Evolutionary conservation across 305 asterid species (phyloP), one percentile per base, ranked within the genome.

Genomic region (Solanum hybrid): DNA sequence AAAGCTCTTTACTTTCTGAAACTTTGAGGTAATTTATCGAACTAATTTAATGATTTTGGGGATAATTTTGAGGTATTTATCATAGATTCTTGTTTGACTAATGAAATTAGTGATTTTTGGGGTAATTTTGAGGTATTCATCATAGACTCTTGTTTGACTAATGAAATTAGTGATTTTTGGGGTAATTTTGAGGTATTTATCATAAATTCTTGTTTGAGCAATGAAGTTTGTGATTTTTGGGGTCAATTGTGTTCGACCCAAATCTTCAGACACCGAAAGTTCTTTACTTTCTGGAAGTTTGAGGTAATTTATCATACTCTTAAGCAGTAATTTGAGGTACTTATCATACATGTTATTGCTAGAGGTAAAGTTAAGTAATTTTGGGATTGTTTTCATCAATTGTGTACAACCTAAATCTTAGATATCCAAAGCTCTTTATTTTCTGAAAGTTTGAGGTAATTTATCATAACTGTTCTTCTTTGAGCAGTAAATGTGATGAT

Each of bases 21-120:
- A 89, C 71, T 77, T 90, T 89, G 66, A 91, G 91, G 93, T 91
- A 87, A 35, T 6, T 72, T 86, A 1, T 72, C 17, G 5, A 46
- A 46, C 64, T 46, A 14, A 51, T 51, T 7, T 71, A 11, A 29
- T 71, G 32, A 71, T 60, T 60, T 56, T 56, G 22, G 69, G 69
- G 69, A 0, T 17, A 56, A 56, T 56, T 17, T 14, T 46, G 64
- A 46, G 64, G 24, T 56, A 56, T 56, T 56, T 6, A 56, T 56
- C 4, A 56, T 56, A 56, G 10, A 56, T 56, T 56, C 69, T 56
- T 56, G 69, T 16, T 56, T 56, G 69, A 46, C 60, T 46, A 46
- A 46, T 46, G 60, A 46, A 46, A 46, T 46, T 46, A 46, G 7
- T 42, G 14, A 8, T 24, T 80, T 46, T 82, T 16, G 32, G 9